Percentiles rank a stretch among this genome's conserved stretches.
Evolutionary conservation across 176 grass and related monocot species (phyloP).

Genomic region (Paspalum notatum): DNA sequence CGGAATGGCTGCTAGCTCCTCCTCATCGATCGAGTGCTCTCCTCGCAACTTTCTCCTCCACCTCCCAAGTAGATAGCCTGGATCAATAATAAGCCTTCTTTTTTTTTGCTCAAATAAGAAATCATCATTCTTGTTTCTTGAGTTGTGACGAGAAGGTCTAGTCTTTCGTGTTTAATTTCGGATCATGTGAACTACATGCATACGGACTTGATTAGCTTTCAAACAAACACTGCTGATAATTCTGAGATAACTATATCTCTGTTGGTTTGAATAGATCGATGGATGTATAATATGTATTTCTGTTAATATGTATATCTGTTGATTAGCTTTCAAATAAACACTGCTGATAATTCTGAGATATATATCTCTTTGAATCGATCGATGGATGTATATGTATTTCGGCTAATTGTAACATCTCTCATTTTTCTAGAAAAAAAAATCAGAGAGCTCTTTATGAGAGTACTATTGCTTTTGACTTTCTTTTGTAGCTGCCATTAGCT

Average conservation of each 20-base stretch:
- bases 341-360: neutral
- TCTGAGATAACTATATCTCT: neutral
- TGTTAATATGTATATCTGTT: too few relatives aligned
- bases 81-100: conserved; percentile 11
- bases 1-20: conserved; percentile 40
- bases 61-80: neutral
- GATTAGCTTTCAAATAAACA: conserved; percentile 14
- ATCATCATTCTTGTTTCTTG: conserved; percentile 24
- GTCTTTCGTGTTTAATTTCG: neutral
- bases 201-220: conserved; percentile 19
- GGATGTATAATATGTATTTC: neutral
- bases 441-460: neutral
- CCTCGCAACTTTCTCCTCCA: neutral
- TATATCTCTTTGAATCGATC: neutral
- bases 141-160: conserved; percentile 35
- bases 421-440: neutral
- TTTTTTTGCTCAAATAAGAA: conserved; percentile 44
- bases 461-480: neutral
- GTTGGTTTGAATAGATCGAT: conserved; percentile 19
- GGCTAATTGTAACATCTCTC: neutral
- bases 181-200: conserved; percentile 37
- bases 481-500: neutral
- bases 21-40: neutral
- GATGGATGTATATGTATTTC: neutral
- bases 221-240: neutral